Conservation (phyloP, 352 stramenopile species). For the Albugo candida region DNA sequence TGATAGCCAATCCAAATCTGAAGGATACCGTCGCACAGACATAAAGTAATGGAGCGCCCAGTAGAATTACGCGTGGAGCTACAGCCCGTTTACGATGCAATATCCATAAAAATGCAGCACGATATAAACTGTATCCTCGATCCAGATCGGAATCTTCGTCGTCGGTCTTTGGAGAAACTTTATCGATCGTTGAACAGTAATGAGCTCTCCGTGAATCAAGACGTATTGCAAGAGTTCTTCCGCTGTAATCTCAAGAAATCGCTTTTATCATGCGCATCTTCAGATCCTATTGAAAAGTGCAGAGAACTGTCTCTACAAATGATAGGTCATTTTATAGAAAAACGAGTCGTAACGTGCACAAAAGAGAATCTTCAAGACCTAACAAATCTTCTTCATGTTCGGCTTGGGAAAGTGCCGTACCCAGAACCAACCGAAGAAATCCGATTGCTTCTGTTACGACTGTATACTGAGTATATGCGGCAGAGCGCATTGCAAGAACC, state of each 20-base stretch:
- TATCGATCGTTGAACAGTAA: constrained; percentile 28
- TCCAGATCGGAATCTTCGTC: constrained; percentile 42
- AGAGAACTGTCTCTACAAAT: constrained; percentile 43
- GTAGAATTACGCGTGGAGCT: too few species aligned
- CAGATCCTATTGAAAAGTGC: constrained; percentile 54
- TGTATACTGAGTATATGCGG: constrained; percentile 29
- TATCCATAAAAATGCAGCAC: constrained; percentile 64
- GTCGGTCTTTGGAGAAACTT: constrained; percentile 52
- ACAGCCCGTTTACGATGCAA: constrained; percentile 16
- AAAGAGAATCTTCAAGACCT: constrained; percentile 22
- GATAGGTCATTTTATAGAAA: constrained; percentile 34
- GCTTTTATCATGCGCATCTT: constrained; percentile 24
- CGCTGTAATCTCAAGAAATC: constrained; percentile 24
- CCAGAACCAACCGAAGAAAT: constrained; percentile 69
- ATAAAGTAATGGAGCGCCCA: too few species aligned
- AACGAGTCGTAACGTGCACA: constrained; percentile 21
- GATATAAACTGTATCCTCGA: constrained; percentile 67
- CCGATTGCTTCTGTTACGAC: constrained; percentile 41
- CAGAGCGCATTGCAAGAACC: constrained; percentile 15
- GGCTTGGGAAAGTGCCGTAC: constrained; percentile 61
- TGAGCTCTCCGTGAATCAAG: constrained; percentile 12
- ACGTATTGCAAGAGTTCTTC: constrained; percentile 20
- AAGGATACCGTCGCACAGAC: too few species aligned
- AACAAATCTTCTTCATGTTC: constrained; percentile 20
- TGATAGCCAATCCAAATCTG: too few species aligned